Base-by-base conservation (phyloP, 805 yeast genomes). In the Yarrowia divulgata region DNA sequence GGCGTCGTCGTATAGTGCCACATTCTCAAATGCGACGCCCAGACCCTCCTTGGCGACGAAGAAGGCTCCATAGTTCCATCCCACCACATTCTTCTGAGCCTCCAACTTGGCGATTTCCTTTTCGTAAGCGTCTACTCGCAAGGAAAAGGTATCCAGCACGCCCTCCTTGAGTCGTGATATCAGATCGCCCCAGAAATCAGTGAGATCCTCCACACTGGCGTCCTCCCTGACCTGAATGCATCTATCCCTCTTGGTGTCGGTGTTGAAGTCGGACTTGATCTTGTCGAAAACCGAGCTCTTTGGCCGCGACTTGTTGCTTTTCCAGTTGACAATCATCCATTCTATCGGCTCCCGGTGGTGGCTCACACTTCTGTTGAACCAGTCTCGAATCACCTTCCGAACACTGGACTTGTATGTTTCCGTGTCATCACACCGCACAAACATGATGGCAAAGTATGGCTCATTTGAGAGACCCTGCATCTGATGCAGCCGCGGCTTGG, bases 401-500 rank as follows among this genome's bases (percentile, higher is more conserved):
- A 90, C 92, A 74, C 89, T 90, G 0, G 89, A 77, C 70, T 96
- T 82, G 77, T 94, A 94, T 0, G 85, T 85, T 16, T 94, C 98
- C 19, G 89, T 77, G 54, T 85, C 85, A 6, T 85, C 87, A 70
- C 89, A 85, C 69, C 84, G 84, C 8, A 94, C 82, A 69, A 93
- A 85, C 81, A 94, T 87, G 23, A 93, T 75, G 72, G 89, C 84
- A 57, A 90, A 80, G 72, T 89, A 87, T 0, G 90, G 87, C 6
- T 82, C 78, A 49, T 78, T 77, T n/a, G 79, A 78, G 10, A 81
- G 71, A 1, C 80, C 82, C 14, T 80, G 79, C 69, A 81, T 72
- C 70, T 77, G 79, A 71, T 81, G 84, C 69, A 78, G 78, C 14
- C 66, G 66, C 4, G 66, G 66, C 18, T 60, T 60, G 5, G 52